Evolutionary conservation across 345 rosid genomes (phyloP).

Genomic region (Aurinia saxatilis): DNA sequence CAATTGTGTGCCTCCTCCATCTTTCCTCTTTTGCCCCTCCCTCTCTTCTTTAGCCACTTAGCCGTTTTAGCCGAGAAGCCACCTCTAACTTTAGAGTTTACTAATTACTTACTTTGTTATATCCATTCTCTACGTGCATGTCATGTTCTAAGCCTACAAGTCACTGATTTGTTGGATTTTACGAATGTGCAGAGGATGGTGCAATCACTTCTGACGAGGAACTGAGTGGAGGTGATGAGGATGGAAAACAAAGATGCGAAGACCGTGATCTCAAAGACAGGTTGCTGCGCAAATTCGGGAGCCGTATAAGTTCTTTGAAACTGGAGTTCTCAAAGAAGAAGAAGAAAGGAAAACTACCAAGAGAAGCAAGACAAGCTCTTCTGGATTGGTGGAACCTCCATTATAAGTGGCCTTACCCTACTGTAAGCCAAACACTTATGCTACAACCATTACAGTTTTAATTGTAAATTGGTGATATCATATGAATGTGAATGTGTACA

Average conservation of each 20-base stretch:
- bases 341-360: conserved; percentile 83
- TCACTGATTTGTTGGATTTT: background rate
- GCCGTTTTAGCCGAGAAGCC: conserved; percentile 23
- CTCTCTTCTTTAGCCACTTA: conserved; percentile 1
- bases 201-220: conserved; percentile 69
- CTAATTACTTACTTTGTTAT: no score
- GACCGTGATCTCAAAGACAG: conserved; percentile 60
- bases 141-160: background rate
- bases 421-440: conserved; percentile 31
- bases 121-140: background rate
- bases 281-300: conserved; percentile 55
- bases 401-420: conserved; percentile 90
- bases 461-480: background rate
- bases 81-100: background rate
- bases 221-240: conserved; percentile 55
- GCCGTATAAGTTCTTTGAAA: conserved; percentile 66
- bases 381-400: conserved; percentile 80
- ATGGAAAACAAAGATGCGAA: conserved; percentile 42
- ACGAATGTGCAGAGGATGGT: conserved; percentile 38
- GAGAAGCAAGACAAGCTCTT: conserved; percentile 72
- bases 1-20: conserved; percentile 27
- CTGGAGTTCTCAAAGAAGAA: conserved; percentile 82
- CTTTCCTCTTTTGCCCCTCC: conserved; percentile 23
- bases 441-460: background rate
- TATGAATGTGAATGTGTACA: background rate